A percentile compares a stretch with the other conserved stretches of the same genome.
Evolutionary conservation across 306 rosid species (phyloP).

Genomic region (Psophocarpus tetragonolobus): DNA sequence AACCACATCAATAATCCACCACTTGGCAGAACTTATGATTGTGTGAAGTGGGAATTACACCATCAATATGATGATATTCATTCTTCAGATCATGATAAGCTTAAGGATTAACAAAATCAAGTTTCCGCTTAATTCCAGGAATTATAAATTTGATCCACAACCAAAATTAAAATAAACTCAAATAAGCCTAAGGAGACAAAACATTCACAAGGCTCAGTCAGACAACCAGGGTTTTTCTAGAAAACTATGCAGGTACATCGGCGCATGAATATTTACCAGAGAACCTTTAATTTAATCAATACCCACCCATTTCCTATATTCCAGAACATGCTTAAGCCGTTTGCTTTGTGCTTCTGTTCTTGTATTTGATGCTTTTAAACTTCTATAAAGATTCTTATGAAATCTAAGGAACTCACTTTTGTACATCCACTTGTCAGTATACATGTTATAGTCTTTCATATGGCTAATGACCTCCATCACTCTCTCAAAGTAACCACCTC

Average conservation of each 20-base stretch:
- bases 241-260: constrained; percentile 10
- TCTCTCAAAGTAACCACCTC: constrained; percentile 94
- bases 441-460: constrained; percentile 64
- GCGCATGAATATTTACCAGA: background rate
- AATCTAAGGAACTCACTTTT: constrained; percentile 70
- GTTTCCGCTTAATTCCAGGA: background rate
- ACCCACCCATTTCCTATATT: constrained; percentile 74
- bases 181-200: constrained; percentile 5
- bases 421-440: constrained; percentile 72
- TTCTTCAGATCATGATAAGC: background rate
- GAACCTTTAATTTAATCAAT: constrained; percentile 42
- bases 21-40: constrained; percentile 1
- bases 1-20: background rate
- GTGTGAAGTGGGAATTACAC: background rate
- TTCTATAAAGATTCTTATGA: constrained; percentile 76
- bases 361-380: constrained; percentile 61
- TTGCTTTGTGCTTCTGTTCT: constrained; percentile 79
- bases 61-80: constrained; percentile 1
- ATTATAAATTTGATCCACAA: background rate
- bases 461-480: constrained; percentile 73
- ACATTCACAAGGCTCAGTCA: background rate
- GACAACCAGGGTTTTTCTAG: background rate
- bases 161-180: constrained; percentile 13
- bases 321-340: constrained; percentile 67
- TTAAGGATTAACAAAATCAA: background rate